Evolutionary conservation across 139 green algal genomes (phyloP), one percentile per base, ranked within the genome.

Genomic region (Eudorina sp.): DNA sequence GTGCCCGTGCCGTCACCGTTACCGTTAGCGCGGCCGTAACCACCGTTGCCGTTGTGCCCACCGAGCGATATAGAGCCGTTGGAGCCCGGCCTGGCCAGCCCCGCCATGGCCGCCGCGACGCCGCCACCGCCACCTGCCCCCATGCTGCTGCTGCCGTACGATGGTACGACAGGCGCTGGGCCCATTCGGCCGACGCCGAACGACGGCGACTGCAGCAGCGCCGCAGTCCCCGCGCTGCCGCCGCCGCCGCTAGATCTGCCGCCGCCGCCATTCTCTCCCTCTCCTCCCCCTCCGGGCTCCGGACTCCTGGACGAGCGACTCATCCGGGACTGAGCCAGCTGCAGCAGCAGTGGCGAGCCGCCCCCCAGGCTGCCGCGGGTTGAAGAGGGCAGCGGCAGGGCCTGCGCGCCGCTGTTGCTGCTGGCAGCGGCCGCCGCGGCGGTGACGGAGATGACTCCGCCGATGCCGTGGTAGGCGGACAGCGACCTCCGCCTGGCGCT

Each of bases 11-110:
- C 4, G n/a, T 11, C 76, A 21, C 76, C 76, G 76, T 29, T 21
- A 31, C 76, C 70, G 38, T 27, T 18, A 25, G 16, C 31, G 16
- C 51, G 34, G 48, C 34, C 34, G 31, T 36, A 2, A 5, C 0
- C 51, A 36, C 76, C 76, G 76, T 55, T 41, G 51, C 75, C 75
- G 34, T 38, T 46, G 29, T n/a, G 46, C 46, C 14, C 76, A 18
- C 76, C 76, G 4, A 84, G 51, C 2, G 76, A 84, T 34, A 84
- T 84, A 19, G 76, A 84, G 31, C 76, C 76, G 31, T 70, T 70
- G 31, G 76, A 70, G 14, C 31, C 29, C 14, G 34, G 51, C 53
- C 27, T 36, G 34, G 23, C 51, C 3, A 66, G 23, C 25, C 51
- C 34, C 4, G 51, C 21, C 4, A 16, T 34, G 16, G 5, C 1